phyloP scores from a whole-genome alignment of 768 basidiomycete genomes.

The Trametes maxima region DNA sequence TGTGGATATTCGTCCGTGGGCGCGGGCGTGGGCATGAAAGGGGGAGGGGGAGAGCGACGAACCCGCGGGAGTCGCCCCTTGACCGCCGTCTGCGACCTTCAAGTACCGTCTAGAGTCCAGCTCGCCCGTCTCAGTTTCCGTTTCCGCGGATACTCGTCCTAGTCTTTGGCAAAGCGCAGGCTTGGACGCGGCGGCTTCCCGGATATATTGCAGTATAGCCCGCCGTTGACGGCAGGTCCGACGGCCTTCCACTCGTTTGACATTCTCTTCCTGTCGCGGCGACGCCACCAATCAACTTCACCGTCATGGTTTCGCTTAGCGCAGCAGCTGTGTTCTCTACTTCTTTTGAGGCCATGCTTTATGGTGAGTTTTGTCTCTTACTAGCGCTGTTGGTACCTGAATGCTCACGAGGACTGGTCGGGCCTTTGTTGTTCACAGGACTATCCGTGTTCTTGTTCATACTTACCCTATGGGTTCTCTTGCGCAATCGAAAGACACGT shows the following conservation, averaged over 20 bases:
- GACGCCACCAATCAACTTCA: neutral
- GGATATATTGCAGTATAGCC: neutral
- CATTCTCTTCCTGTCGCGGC: neutral
- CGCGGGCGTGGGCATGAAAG: too few species aligned
- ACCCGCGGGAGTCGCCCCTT: too few species aligned
- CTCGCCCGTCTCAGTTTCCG: neutral
- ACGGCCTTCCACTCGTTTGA: neutral
- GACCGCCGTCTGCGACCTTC: too few species aligned
- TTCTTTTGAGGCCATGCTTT: conserved; percentile 25
- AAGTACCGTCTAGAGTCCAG: too few species aligned
- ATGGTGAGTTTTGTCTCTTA: conserved; percentile 17
- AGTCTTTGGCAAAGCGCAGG: too few species aligned
- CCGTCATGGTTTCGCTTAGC: neutral
- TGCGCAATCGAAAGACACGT: conserved; percentile 23
- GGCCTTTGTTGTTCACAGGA: conserved; percentile 1
- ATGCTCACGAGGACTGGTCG: neutral
- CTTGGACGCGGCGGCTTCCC: too few species aligned
- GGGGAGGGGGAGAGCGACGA: too few species aligned
- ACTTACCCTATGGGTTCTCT: conserved; percentile 26
- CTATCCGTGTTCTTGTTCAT: conserved; percentile 28
- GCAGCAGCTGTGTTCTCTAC: conserved; percentile 26
- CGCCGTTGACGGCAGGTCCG: conserved; percentile 3
- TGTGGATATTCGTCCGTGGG: too few species aligned
- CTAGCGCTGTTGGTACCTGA: neutral
- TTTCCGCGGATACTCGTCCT: too few species aligned